phyloP scores from a whole-genome alignment of 768 basidiomycete species.

The Boletus barrowsii region DNA sequence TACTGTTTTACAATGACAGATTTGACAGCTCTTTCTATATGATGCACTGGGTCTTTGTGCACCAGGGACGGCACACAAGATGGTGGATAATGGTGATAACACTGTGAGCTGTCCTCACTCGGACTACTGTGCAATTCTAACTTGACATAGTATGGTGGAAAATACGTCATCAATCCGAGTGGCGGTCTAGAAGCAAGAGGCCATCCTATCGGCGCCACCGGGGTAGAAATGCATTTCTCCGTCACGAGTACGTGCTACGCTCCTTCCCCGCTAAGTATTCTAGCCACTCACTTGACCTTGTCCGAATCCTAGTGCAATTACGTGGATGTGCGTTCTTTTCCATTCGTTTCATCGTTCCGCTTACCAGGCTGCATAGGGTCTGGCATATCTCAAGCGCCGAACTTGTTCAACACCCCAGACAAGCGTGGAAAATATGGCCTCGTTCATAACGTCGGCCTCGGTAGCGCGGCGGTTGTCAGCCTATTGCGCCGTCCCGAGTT shows the following conservation, averaged over 20 bases:
- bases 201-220: constrained; percentile 77
- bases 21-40: constrained; percentile 65
- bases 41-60: constrained; percentile 70
- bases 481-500: constrained; percentile 75
- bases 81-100: constrained; percentile 74
- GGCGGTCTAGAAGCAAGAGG: constrained; percentile 86
- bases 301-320: constrained; percentile 56
- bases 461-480: constrained; percentile 74
- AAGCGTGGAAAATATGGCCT: constrained; percentile 73
- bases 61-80: constrained; percentile 59
- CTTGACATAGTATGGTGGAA: constrained; percentile 63
- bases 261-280: not conserved
- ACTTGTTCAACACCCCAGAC: constrained; percentile 58
- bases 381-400: constrained; percentile 73
- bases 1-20: not conserved
- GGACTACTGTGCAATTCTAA: not conserved
- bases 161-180: constrained; percentile 78
- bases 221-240: constrained; percentile 80
- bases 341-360: not conserved
- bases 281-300: not conserved
- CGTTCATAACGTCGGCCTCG: constrained; percentile 74
- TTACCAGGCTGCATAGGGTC: constrained; percentile 47
- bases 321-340: constrained; percentile 47
- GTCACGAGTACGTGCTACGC: constrained; percentile 55
- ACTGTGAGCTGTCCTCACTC: constrained; percentile 45